Base-by-base conservation (phyloP, 1,284 basidiomycete species). In the Singerocomus inundabilis region DNA sequence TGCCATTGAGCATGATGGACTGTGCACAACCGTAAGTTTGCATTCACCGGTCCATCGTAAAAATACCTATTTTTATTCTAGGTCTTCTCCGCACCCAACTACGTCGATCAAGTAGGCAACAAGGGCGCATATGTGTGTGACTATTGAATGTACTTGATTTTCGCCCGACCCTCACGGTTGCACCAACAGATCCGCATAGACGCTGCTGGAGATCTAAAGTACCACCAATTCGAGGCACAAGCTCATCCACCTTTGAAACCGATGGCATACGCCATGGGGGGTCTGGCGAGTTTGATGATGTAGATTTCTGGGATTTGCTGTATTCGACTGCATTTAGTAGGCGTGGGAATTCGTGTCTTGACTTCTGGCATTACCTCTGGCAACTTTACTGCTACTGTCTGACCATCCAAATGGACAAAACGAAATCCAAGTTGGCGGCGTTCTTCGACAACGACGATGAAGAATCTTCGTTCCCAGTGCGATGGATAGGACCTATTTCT, bases 191-290 rank as follows among this genome's bases (percentile, higher is more conserved):
- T 95, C 58, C 85, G 86, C 39, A 90, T 97, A 62, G 85, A 95
- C 67, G 80, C 85, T 28, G 73, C 78, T 32, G 93, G 94, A 15
- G 79, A 82, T 50, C 78, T 87, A 56, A 69, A 84, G 44, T 94
- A 93, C 71, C 75, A 82, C 58, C 86, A 93, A 61, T 98, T 95
- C 66, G 85, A 89, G 15, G 93, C 93, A 10, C 84, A 82, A 46
- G 85, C 88, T 26, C 93, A 97, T 72, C 93, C 93, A 18, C 84
- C 90, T 44, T 77, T 96, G 76, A 90, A 85, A 66, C 93, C 93
- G 9, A 97, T 97, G 93, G 93, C 93, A 2, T 97, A 96, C 63
- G 79, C 77, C 7, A 77, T 76, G 52, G 78, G 80, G 25, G 84
- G 85, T 6, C 67, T 90, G 43, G 76, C 79, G 18, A 81, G 70